Conservation (phyloP, 164 flowering plant species). For the Vitis rupestris region DNA sequence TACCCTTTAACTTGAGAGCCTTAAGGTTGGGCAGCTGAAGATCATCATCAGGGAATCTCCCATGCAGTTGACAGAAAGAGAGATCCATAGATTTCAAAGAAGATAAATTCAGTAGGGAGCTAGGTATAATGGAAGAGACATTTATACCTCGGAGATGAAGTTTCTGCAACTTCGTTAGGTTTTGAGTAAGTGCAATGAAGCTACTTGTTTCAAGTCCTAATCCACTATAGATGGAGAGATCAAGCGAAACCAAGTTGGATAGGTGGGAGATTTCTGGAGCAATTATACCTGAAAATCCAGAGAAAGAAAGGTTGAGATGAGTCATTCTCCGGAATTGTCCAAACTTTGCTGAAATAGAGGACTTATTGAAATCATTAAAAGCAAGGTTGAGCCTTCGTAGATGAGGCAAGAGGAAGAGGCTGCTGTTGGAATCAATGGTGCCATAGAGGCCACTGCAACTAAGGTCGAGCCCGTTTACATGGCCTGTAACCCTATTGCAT, state of each 20-base stretch:
- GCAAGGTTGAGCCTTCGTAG: conserved; percentile 18
- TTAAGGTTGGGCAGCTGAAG: conserved; percentile 10
- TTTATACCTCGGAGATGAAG: conserved; percentile 1
- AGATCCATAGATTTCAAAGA: conserved; percentile 7
- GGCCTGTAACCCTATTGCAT: background rate
- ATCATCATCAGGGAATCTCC: conserved; percentile 2
- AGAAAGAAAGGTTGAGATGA: conserved; percentile 16
- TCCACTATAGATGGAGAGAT: background rate
- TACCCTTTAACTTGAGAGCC: background rate
- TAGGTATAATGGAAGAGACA: background rate
- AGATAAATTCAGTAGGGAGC: conserved; percentile 4
- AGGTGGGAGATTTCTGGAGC: conserved; percentile 18
- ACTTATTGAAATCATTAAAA: conserved; percentile 2
- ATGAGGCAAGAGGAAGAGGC: conserved; percentile 12
- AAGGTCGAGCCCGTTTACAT: conserved; percentile 16
- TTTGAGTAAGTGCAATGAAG: background rate
- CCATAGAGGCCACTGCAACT: conserved; percentile 4
- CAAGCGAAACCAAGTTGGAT: conserved; percentile 16
- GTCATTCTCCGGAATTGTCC: background rate
- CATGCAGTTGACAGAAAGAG: background rate
- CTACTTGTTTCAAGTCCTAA: background rate
- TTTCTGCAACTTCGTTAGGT: background rate
- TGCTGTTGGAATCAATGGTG: background rate
- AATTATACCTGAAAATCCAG: conserved; percentile 11
- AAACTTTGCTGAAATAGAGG: conserved; percentile 1